Percentiles rank a stretch among this genome's conserved stretches.
These are phyloP conservation scores for Phytophthora ohioensis DNA, from an alignment of 352 stramenopile species.

Conservation along the genomic window DNA sequence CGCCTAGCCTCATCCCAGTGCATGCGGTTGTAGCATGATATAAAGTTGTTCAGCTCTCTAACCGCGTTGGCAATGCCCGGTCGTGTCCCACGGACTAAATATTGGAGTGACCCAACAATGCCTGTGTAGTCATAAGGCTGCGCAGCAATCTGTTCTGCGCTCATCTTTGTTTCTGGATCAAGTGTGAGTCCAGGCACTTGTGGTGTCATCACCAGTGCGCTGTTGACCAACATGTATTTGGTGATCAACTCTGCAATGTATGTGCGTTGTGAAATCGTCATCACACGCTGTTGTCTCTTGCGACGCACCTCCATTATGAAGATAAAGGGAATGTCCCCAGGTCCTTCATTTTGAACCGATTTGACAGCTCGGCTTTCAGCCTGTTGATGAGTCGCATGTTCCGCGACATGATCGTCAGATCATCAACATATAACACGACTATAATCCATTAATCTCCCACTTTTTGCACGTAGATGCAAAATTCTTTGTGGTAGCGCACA, in stretches of 20 bases:
- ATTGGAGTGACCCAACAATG: background rate
- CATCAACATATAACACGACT: slow-evolving; percentile 37
- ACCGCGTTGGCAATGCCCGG: slow-evolving; percentile 13
- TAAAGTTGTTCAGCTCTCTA: slow-evolving; percentile 36
- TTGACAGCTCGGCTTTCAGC: too few relatives aligned
- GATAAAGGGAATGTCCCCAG: background rate
- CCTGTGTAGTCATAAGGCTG: slow-evolving; percentile 36
- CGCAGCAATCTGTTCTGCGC: slow-evolving; percentile 23
- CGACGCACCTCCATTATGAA: slow-evolving; percentile 6
- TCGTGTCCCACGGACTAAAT: slow-evolving; percentile 39
- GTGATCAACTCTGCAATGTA: slow-evolving; percentile 11
- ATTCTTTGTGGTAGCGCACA: slow-evolving; percentile 5
- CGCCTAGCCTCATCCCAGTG: too few relatives aligned
- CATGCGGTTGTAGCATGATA: slow-evolving; percentile 38
- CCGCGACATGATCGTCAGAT: slow-evolving; percentile 33
- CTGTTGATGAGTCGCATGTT: background rate
- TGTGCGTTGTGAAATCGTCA: slow-evolving; percentile 11
- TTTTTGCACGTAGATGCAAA: slow-evolving; percentile 36
- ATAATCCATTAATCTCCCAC: slow-evolving; percentile 31
- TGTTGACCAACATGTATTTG: background rate
- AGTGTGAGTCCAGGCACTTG: slow-evolving; percentile 10
- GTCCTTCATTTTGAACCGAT: too few relatives aligned
- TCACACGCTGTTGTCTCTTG: slow-evolving; percentile 7
- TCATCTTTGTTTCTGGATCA: slow-evolving; percentile 28
- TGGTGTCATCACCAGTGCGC: slow-evolving; percentile 12